phyloP scores from a whole-genome alignment of 1,139 yeast genomes.

The Yamadazyma friedrichii region DNA sequence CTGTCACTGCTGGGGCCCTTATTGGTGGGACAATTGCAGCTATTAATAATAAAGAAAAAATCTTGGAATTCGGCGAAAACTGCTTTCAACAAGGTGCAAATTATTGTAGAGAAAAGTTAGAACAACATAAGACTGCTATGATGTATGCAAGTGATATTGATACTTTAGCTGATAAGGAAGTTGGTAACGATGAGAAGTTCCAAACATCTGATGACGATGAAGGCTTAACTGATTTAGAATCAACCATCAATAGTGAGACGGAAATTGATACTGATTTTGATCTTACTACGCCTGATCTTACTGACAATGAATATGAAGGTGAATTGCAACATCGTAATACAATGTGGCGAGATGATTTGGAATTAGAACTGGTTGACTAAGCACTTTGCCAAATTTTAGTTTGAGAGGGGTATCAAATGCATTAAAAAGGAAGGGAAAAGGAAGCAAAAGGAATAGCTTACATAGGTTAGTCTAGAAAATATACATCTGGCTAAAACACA shows the following conservation, averaged over 20 bases:
- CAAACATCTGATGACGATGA: constrained; percentile 6
- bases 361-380: constrained; percentile 13
- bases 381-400: too few relatives aligned
- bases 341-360: constrained; percentile 11
- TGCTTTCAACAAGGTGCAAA: constrained; percentile 36
- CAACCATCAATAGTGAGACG: constrained; percentile 5
- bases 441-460: too few relatives aligned
- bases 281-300: constrained; percentile 26
- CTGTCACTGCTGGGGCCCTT: constrained; percentile 38
- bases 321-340: background rate
- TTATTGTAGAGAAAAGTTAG: constrained; percentile 28
- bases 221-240: constrained; percentile 5
- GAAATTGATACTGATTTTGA: constrained; percentile 18
- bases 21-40: constrained; percentile 41
- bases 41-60: constrained; percentile 30
- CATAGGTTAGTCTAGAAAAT: too few relatives aligned
- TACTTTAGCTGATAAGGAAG: background rate
- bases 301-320: constrained; percentile 17
- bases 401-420: too few relatives aligned
- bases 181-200: background rate
- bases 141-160: constrained; percentile 28
- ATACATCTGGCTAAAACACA: too few relatives aligned
- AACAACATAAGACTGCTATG: constrained; percentile 20
- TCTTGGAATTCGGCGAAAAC: constrained; percentile 33
- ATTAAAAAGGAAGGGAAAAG: too few relatives aligned